A percentile compares a stretch with the other conserved stretches of the same genome.
phyloP scores from a whole-genome alignment of 805 yeast genomes.

The Saccharomycopsis sp. region DNA sequence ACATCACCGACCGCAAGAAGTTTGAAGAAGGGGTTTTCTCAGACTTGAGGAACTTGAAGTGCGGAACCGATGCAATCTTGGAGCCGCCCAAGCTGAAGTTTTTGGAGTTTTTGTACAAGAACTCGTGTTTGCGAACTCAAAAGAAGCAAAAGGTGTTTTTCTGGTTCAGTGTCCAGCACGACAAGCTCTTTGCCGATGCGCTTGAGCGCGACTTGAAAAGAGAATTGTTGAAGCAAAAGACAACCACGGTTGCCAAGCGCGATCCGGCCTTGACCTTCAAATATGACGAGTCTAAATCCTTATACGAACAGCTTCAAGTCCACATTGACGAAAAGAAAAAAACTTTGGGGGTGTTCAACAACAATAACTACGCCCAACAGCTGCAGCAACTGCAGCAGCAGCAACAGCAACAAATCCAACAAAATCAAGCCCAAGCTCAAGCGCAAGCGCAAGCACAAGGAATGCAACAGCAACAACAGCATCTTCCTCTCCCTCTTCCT shows the following conservation, averaged over 20 bases:
- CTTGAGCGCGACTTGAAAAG: conserved; percentile 84
- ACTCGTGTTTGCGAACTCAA: conserved; percentile 84
- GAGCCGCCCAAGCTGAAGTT: conserved; percentile 84
- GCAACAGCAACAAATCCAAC: conserved; percentile 1
- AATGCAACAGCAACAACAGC: conserved; percentile 2
- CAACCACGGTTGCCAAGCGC: conserved; percentile 62
- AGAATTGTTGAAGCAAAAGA: conserved; percentile 48
- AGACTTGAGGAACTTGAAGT: conserved; percentile 76
- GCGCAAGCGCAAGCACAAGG: too few relatives aligned
- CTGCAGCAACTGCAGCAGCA: conserved; percentile 3
- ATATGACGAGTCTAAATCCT: conserved; percentile 44
- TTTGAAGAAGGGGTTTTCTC: conserved; percentile 95
- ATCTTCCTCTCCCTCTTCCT: conserved; percentile 1
- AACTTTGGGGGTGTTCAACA: conserved; percentile 9
- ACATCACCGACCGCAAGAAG: conserved; percentile 77
- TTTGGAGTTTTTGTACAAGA: conserved; percentile 72
- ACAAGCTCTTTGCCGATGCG: conserved; percentile 85
- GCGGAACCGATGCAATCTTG: conserved; percentile 78
- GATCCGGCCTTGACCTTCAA: conserved; percentile 78
- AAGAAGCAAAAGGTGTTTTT: conserved; percentile 94
- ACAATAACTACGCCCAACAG: neutral
- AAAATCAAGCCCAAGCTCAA: neutral
- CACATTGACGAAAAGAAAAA: conserved; percentile 32
- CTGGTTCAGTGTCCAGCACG: conserved; percentile 96
- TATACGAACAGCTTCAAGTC: conserved; percentile 44